Base-by-base conservation (phyloP, 371 early-diverging fungal genomes). In the Sporodiniella umbellata region DNA sequence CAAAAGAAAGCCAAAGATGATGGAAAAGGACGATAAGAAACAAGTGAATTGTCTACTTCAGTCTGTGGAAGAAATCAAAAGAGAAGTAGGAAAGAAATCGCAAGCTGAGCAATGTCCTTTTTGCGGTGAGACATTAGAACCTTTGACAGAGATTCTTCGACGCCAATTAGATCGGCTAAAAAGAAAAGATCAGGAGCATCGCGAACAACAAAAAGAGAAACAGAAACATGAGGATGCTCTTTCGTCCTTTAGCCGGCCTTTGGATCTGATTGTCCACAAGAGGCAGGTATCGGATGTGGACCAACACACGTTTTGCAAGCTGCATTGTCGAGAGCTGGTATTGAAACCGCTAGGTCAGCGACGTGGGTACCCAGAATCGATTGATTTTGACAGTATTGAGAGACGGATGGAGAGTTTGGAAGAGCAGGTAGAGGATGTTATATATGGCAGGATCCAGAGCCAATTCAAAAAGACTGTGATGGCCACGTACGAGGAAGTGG, bases 261-360 rank as follows among this genome's bases (percentile, higher is more conserved):
- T 37, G 6, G 24, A 48, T 10, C n/a, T 30, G 11, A 37, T 52
- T 23, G 31, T 43, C 12, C 15, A 18, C 3, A 46, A 42, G 26
- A n/a, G 59, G 3, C 40, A 25, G 19, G 21, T 58, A 1, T 11
- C 50, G 0, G 35, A 6, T 8, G 31, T 5, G 1, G 66, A 66
- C 22, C 54, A 66, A 15, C 51, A 58, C 15, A 21, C 25, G 1
- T 82, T 85, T 35, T 85, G 85, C 48, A 71, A 68, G 4, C 42
- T 79, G 10, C 85, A 85, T 54, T 38, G 59, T 10, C 48, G 62
- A 1, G 83, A 83, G 42, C 44, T 67, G 1, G 60, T 54, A 0
- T 51, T 70, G 37, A 76, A 76, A 14, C 81, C 81, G 1, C 25
- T 58, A 10, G 85, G 81, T 0, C 22, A 35, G 6, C 21, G 48